Evolutionary conservation across 768 basidiomycete genomes (phyloP), one percentile per base, ranked within the genome.

Genomic region (Leccinellum albellum): DNA sequence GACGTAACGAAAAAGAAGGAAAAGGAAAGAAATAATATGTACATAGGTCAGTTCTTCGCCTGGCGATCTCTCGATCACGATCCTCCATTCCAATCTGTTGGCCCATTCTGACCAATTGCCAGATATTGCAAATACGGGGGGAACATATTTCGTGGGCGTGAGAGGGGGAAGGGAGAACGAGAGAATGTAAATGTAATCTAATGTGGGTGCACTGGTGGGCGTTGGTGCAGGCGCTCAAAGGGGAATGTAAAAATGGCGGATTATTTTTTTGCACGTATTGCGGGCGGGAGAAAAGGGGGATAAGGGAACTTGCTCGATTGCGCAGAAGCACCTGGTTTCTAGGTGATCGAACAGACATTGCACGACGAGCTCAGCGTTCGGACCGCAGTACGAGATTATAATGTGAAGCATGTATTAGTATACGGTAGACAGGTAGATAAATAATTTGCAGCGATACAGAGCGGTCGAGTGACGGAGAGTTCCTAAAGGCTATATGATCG

Each of bases 361-460:
- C n/a, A 40, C 45, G 24, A 46, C 3, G 47, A 8, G 50, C 24
- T 26, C 33, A 51, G 45, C 55, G 59, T 55, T 50, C 59, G 49
- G 50, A 49, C 33, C 67, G 67, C 64, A 49, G 50, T 50, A 59
- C 58, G 45, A 57, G 0, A 57, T 61, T 63, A 60, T 23, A 52
- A 20, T 15, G n/a, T 42, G 40, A 37, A 33, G 20, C 49, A 58
- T 52, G 40, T 59, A 59, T 51, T 51, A 33, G 55, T 68, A 67
- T 57, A 42, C 57, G 33, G 24, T 42, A 51, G 35, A 55, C 54
- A 56, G 49, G 28, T 51, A 56, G 50, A 66, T 66, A 69, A 57
- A 70, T 64, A 69, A 40, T 33, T 59, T 15, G 56, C 60, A 71
- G 35, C 33, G 64, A 66, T 69, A 69, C 68, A 69, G 56, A 55